Conservation (phyloP, 495 filamentous ascomycete species). For the Venustampulla echinocandica region DNA sequence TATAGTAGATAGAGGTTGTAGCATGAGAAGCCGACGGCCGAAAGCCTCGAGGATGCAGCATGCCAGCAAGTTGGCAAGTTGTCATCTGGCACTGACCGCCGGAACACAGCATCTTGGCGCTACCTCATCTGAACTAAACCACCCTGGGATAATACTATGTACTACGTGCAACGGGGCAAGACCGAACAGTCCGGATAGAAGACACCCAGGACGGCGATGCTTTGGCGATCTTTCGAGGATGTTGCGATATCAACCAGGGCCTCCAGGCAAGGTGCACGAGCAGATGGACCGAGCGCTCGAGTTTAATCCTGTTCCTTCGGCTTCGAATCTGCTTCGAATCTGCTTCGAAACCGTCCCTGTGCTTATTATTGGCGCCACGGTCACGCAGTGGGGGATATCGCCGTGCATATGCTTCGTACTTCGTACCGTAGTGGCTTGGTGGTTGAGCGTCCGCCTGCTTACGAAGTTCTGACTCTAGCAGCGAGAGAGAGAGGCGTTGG, state of each 20-base stretch:
- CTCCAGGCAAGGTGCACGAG: constrained; percentile 7
- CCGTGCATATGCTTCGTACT: too few relatives aligned
- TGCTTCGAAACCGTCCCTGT: neutral
- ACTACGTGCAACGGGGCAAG: neutral
- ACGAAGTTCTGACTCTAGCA: too few relatives aligned
- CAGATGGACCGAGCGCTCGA: constrained; percentile 16
- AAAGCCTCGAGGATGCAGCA: neutral
- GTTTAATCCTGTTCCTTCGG: neutral
- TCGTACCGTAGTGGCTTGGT: too few relatives aligned
- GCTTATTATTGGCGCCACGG: too few relatives aligned
- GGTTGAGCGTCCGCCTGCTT: too few relatives aligned
- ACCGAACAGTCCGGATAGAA: constrained; percentile 4
- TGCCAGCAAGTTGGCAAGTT: too few relatives aligned
- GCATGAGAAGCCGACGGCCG: too few relatives aligned
- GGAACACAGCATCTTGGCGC: too few relatives aligned
- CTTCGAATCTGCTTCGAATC: constrained; percentile 2
- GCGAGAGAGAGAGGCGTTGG: neutral
- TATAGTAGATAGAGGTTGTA: neutral
- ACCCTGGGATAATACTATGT: neutral
- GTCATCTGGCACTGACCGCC: neutral
- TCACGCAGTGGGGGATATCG: too few relatives aligned
- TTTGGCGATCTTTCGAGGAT: constrained; percentile 4
- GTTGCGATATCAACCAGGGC: neutral
- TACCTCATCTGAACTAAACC: neutral
- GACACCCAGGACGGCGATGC: constrained; percentile 1